phyloP scores from a whole-genome alignment of 306 rosid species.

The Senna tora region DNA sequence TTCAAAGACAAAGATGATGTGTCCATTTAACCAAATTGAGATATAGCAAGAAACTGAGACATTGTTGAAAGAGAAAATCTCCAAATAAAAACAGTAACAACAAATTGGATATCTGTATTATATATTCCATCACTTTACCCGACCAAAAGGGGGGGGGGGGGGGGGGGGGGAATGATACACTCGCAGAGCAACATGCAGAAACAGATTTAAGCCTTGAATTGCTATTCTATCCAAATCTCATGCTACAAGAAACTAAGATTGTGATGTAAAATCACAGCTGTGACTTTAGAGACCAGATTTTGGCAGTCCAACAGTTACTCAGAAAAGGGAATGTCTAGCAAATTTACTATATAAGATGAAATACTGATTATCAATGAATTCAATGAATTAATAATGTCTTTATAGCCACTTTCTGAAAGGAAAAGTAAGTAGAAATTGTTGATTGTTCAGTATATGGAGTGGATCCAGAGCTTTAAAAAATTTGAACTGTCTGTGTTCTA shows the following conservation, averaged over 20 bases:
- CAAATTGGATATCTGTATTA: neutral
- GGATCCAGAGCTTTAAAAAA: neutral
- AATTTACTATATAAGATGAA: neutral
- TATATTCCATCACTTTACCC: neutral
- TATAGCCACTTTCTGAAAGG: neutral
- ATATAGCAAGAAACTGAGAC: neutral
- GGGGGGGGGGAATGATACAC: neutral
- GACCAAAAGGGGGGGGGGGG: neutral
- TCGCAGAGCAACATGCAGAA: constrained; percentile 1
- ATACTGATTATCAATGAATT: neutral
- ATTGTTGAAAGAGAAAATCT: neutral
- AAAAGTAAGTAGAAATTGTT: neutral
- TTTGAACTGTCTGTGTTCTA: neutral
- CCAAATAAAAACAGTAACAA: neutral
- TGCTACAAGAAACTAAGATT: neutral
- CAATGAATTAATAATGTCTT: neutral
- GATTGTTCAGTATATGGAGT: neutral
- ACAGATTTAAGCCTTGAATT: neutral
- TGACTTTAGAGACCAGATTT: neutral
- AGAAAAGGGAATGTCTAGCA: constrained; percentile 13
- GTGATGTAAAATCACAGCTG: constrained; percentile 13
- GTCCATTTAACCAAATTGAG: neutral
- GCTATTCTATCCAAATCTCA: no score
- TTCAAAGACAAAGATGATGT: neutral
- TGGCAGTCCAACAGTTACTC: constrained; percentile 4